phyloP scores from a whole-genome alignment of 805 yeast species.

The Brettanomyces nanus region DNA sequence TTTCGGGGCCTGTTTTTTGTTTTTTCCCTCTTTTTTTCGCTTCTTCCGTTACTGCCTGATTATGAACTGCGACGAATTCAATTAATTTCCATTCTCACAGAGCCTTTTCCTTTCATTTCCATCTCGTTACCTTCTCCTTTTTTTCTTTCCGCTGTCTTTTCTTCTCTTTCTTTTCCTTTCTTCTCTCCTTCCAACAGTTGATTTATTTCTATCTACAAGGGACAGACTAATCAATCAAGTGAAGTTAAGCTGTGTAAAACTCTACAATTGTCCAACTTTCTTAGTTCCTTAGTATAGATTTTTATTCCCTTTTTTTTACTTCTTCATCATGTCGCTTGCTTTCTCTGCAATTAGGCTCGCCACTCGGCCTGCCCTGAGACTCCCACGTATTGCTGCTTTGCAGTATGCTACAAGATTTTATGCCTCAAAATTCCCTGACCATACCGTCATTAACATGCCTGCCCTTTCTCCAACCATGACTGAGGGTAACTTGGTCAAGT shows the following conservation, averaged over 20 bases:
- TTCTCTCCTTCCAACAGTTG: background rate
- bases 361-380: slow-evolving; percentile 14
- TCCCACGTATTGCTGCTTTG: slow-evolving; percentile 6
- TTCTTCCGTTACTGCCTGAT: too few species aligned
- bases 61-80: too few species aligned
- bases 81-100: too few species aligned
- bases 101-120: too few species aligned
- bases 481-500: slow-evolving; percentile 81
- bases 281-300: background rate
- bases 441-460: slow-evolving; percentile 92
- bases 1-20: too few species aligned
- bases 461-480: slow-evolving; percentile 99
- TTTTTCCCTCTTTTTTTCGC: too few species aligned
- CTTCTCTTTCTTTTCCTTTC: slow-evolving; percentile 7
- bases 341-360: slow-evolving; percentile 4
- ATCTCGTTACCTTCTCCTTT: slow-evolving; percentile 1
- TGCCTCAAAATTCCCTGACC: slow-evolving; percentile 33
- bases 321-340: slow-evolving; percentile 2
- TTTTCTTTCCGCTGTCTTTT: slow-evolving; percentile 8
- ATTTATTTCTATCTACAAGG: background rate
- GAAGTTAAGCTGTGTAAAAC: too few species aligned
- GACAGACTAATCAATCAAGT: too few species aligned
- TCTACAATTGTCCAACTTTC: too few species aligned
- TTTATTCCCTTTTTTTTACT: background rate
- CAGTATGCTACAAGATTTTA: slow-evolving; percentile 11